Conservation (phyloP, 768 basidiomycete genomes). For the Pisolithus albus region DNA sequence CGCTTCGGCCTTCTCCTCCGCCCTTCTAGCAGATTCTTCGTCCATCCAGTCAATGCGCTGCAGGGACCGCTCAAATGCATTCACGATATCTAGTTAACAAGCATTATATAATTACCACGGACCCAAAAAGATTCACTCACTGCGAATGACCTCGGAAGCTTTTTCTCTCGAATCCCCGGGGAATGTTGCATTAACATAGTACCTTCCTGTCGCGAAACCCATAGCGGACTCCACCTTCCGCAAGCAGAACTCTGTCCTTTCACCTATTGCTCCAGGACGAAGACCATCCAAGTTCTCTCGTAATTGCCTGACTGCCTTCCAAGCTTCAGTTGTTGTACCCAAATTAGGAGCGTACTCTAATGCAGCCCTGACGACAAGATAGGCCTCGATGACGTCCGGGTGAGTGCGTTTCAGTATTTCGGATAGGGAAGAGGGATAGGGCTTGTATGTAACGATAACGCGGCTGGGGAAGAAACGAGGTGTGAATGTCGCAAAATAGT, state of each 20-base stretch:
- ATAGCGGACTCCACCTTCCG: slow-evolving; percentile 61
- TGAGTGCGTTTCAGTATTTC: slow-evolving; percentile 61
- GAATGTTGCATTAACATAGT: slow-evolving; percentile 83
- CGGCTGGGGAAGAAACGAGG: slow-evolving; percentile 68
- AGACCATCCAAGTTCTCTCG: slow-evolving; percentile 73
- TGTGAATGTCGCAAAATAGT: slow-evolving; percentile 83
- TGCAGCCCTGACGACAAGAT: slow-evolving; percentile 76
- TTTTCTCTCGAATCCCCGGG: slow-evolving; percentile 70
- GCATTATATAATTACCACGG: neutral
- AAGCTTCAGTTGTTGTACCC: slow-evolving; percentile 68
- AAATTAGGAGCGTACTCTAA: slow-evolving; percentile 63
- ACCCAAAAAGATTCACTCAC: slow-evolving; percentile 30
- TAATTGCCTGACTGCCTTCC: slow-evolving; percentile 67
- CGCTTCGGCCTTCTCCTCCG: slow-evolving; percentile 66
- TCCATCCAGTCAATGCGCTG: slow-evolving; percentile 88
- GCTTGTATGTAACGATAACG: slow-evolving; percentile 78
- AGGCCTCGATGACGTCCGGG: slow-evolving; percentile 73
- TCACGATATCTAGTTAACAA: slow-evolving; percentile 55
- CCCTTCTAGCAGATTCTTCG: slow-evolving; percentile 66
- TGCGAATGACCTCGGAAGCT: slow-evolving; percentile 75
- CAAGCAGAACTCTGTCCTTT: slow-evolving; percentile 81
- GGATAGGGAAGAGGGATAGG: slow-evolving; percentile 63
- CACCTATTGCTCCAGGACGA: slow-evolving; percentile 78
- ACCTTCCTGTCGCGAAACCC: slow-evolving; percentile 86
- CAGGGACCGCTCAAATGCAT: slow-evolving; percentile 76